Evolutionary conservation across 306 rosid species (phyloP).

Genomic region (Fragaria ananassa): DNA sequence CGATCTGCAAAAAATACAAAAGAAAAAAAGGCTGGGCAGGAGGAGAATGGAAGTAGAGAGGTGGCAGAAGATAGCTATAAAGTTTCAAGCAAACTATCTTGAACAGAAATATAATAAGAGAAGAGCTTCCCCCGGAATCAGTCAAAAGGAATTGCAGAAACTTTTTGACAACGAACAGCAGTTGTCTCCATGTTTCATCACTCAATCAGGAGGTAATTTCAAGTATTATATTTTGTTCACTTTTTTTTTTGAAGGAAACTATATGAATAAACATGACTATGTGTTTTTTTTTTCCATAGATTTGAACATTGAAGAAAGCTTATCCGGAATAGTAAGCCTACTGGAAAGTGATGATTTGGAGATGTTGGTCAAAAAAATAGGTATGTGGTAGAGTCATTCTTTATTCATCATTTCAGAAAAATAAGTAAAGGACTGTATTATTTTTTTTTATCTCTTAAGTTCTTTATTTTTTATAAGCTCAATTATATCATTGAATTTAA

Average conservation of each 20-base stretch:
- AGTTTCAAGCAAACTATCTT: background rate
- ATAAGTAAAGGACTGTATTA: no score
- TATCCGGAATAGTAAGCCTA: background rate
- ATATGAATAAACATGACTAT: background rate
- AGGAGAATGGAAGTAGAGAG: background rate
- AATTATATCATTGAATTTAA: background rate
- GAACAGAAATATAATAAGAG: background rate
- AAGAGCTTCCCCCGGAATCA: background rate
- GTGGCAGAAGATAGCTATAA: background rate
- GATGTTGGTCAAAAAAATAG: background rate
- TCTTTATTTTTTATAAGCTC: background rate
- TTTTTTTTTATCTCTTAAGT: no score
- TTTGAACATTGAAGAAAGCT: background rate
- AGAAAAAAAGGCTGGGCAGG: slow-evolving; percentile 7
- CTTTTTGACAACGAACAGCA: background rate
- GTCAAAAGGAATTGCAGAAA: background rate
- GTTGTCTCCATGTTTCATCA: background rate
- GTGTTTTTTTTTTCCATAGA: background rate
- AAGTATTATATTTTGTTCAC: background rate
- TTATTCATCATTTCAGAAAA: no score
- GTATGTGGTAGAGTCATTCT: background rate
- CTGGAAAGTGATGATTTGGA: background rate
- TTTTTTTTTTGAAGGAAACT: background rate
- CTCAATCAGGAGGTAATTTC: background rate
- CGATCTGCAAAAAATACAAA: slow-evolving; percentile 5